Evolutionary conservation across 306 rosid species (phyloP), one percentile per base, ranked within the genome.

Genomic region (Lupinus albus): DNA sequence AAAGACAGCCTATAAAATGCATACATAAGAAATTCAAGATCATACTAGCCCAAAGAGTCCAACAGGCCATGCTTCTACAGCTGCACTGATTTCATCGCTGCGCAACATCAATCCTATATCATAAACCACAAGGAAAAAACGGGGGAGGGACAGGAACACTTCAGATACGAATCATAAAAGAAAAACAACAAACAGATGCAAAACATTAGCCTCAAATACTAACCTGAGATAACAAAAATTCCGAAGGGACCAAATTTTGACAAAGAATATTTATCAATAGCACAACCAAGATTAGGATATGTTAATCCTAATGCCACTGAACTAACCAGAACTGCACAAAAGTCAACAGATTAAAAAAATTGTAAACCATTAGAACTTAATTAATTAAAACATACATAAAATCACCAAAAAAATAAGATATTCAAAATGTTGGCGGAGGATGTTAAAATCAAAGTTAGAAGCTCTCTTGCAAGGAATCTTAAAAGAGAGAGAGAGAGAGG

Each of bases 61-160:
- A 12, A 86, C 98, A 56, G 95, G 96, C 96, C 96, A 89, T 57
- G 98, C 96, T 67, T 87, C 91, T 65, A 82, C 79, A 42, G 98
- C 96, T 11, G 80, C 89, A 75, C 86, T 74, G 11, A 93, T 76
- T 81, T 89, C 98, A 64, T 78, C 79, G 38, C 87, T 86, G 8
- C 91, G 93, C 86, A 93, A 64, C 59, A 90, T 82, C 86, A 93
- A 77, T 13, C 98, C 96, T 93, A 67, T 59, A 55, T 30, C 46
- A 77, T 59, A 67, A 58, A 60, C 53, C 67, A 64, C 17, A 42
- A 0, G 13, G 11, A 42, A 11, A 3, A 41, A 9, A 41, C 12
- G 7, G 6, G 30, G 35, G 41, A 65, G 63, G 64, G 8, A 2
- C 5, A 49, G 50, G 5, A 20, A 48, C 48, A 10, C 64, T 32